Conservation (phyloP, 306 rosid genomes). For the Cajanus cajan region DNA sequence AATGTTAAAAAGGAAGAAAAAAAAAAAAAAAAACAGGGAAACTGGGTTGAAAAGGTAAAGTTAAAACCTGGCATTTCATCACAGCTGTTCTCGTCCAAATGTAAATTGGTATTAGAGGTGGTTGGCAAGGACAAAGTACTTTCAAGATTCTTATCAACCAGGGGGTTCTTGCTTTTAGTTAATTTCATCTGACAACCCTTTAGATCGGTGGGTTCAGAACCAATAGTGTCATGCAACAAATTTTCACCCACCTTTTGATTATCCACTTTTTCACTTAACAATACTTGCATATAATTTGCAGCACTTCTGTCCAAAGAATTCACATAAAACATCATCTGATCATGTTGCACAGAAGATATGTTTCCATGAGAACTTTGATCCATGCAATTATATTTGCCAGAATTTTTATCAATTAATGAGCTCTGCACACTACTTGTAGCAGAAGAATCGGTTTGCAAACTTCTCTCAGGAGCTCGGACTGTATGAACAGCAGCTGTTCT, state of each 20-base stretch:
- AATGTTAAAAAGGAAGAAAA: not conserved
- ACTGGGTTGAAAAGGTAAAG: conserved; percentile 21
- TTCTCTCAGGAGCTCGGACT: conserved; percentile 27
- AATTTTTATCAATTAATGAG: conserved; percentile 25
- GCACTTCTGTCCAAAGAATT: conserved; percentile 22
- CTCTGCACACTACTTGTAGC: conserved; percentile 37
- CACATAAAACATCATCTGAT: conserved; percentile 27
- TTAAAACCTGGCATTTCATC: conserved; percentile 55
- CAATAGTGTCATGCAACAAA: conserved; percentile 31
- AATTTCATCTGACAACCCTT: conserved; percentile 32
- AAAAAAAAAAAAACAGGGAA: too few relatives aligned
- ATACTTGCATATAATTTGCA: conserved; percentile 1
- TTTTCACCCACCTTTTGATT: conserved; percentile 32
- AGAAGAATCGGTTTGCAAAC: conserved; percentile 26
- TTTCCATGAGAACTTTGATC: conserved; percentile 26
- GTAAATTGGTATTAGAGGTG: conserved; percentile 28
- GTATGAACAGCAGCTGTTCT: conserved; percentile 26
- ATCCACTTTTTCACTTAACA: conserved; percentile 34
- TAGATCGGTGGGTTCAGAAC: conserved; percentile 25
- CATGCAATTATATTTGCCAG: conserved; percentile 22
- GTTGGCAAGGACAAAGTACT: conserved; percentile 30
- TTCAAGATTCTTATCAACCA: conserved; percentile 32
- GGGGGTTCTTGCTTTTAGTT: conserved; percentile 45
- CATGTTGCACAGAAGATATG: conserved; percentile 27
- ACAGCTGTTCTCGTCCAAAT: conserved; percentile 30